A percentile compares a stretch with the other conserved stretches of the same genome.
Conservation (phyloP, 2,329 filamentous ascomycete genomes). For the Penicillium sp. region DNA sequence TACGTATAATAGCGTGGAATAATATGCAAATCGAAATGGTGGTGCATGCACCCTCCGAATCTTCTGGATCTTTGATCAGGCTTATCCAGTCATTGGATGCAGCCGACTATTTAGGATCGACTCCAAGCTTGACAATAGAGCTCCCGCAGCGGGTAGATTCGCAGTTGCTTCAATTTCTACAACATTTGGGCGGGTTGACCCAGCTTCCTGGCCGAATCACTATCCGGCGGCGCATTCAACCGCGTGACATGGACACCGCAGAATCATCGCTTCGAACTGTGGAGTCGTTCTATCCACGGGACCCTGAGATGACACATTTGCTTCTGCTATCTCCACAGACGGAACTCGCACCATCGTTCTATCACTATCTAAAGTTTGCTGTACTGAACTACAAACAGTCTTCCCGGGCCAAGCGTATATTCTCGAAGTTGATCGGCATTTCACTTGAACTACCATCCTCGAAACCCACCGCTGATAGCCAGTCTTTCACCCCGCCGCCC, state of each 20-base stretch:
- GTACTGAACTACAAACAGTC: slow-evolving; percentile 78
- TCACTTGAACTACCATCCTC: slow-evolving; percentile 70
- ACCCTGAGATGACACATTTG: slow-evolving; percentile 65
- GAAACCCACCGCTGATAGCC: slow-evolving; percentile 56
- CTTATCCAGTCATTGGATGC: slow-evolving; percentile 71
- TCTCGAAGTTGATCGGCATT: slow-evolving; percentile 67
- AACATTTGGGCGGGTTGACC: slow-evolving; percentile 67
- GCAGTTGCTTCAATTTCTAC: slow-evolving; percentile 61
- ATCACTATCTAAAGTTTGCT: slow-evolving; percentile 78
- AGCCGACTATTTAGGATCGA: slow-evolving; percentile 70
- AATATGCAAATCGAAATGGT: slow-evolving; percentile 75
- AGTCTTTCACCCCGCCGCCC: slow-evolving; percentile 47
- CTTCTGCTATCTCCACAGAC: slow-evolving; percentile 79
- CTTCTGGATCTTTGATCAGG: slow-evolving; percentile 71
- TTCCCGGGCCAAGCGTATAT: slow-evolving; percentile 41
- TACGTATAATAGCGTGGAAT: slow-evolving; percentile 64
- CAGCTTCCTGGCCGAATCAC: slow-evolving; percentile 53
- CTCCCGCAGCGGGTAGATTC: slow-evolving; percentile 69
- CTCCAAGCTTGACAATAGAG: slow-evolving; percentile 79
- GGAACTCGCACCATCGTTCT: slow-evolving; percentile 77
- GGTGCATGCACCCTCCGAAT: slow-evolving; percentile 68
- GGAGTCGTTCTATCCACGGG: slow-evolving; percentile 81
- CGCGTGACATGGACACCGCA: slow-evolving; percentile 58
- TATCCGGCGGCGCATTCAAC: slow-evolving; percentile 70
- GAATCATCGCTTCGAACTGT: slow-evolving; percentile 73